phyloP scores from a whole-genome alignment of 1,139 yeast genomes.

The Candida sojae region DNA sequence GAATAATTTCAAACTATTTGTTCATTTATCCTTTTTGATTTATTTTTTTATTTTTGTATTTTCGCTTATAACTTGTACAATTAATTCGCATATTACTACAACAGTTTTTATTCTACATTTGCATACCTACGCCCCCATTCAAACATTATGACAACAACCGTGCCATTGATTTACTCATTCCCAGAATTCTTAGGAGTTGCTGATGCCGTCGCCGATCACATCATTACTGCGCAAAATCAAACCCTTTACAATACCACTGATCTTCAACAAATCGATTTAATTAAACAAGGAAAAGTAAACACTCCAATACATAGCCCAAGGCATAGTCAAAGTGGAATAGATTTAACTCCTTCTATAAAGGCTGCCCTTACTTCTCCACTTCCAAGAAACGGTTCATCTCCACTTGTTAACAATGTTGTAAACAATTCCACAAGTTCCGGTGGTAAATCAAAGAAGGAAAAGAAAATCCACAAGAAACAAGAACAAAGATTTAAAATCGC shows the following conservation, averaged over 20 bases:
- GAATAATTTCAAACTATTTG: no score
- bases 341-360: constrained; percentile 4
- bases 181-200: constrained; percentile 90
- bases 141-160: constrained; percentile 77
- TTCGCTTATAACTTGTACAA: no score
- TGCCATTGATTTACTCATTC: constrained; percentile 87
- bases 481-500: constrained; percentile 84
- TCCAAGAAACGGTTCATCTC: constrained; percentile 7
- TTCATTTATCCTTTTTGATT: no score
- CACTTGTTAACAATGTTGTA: constrained; percentile 4
- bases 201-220: constrained; percentile 90
- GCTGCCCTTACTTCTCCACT: constrained; percentile 1
- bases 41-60: no score
- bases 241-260: constrained; percentile 58
- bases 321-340: constrained; percentile 13
- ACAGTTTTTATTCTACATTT: not conserved
- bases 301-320: constrained; percentile 15
- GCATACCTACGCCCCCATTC: not conserved
- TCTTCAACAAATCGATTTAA: constrained; percentile 29
- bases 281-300: constrained; percentile 23
- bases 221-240: constrained; percentile 76
- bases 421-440: constrained; percentile 8
- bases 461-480: constrained; percentile 48
- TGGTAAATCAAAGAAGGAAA: constrained; percentile 25
- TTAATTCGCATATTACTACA: no score